Conservation (phyloP, 176 grass and related monocot species). For the Paspalum vaginatum region DNA sequence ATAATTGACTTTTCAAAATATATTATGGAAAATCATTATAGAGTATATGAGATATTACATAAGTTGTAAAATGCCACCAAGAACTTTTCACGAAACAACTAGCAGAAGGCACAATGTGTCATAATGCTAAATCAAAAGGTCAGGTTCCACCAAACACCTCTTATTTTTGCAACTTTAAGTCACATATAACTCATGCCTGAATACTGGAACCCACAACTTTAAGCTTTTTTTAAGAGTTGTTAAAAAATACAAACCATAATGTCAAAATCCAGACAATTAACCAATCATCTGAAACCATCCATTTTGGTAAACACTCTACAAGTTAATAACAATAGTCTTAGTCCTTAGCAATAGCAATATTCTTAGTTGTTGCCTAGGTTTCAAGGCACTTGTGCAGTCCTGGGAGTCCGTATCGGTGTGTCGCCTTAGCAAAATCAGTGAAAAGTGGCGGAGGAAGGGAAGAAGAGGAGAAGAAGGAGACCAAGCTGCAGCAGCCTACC, state of each 20-base stretch:
- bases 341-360: no score
- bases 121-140: slow-evolving; percentile 12
- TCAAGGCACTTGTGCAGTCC: no score
- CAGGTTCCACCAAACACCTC: neutral
- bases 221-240: neutral
- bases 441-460: no score
- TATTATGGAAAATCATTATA: neutral
- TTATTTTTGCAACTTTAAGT: neutral
- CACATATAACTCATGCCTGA: slow-evolving; percentile 8
- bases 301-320: neutral
- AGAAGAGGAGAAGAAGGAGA: no score
- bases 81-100: neutral
- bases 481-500: no score
- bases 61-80: neutral
- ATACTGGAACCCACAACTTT: neutral
- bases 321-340: neutral
- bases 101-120: neutral
- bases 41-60: neutral
- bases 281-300: neutral
- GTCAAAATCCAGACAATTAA: neutral
- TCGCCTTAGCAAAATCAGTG: no score
- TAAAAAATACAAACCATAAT: neutral
- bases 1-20: neutral
- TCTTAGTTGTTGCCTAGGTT: no score
- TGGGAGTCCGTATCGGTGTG: no score